phyloP scores from a whole-genome alignment of 495 filamentous ascomycete genomes.

The Margaritispora aquatica region DNA sequence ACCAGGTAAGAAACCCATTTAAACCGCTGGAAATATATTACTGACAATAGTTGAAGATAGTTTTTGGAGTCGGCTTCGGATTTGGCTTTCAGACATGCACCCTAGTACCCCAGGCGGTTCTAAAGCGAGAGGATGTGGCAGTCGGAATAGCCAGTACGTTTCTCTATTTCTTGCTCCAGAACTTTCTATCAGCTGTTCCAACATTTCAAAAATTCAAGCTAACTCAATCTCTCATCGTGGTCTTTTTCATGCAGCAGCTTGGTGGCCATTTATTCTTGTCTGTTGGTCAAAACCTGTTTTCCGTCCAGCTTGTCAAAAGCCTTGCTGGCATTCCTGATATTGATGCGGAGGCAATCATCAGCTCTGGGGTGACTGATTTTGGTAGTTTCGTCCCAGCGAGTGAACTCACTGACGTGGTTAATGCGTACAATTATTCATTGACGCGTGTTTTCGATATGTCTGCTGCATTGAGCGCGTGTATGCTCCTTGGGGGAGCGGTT shows the following conservation, averaged over 20 bases:
- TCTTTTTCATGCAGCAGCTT: constrained; percentile 52
- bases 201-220: too few species aligned
- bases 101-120: constrained; percentile 46
- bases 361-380: constrained; percentile 60
- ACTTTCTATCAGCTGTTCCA: too few species aligned
- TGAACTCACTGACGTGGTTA: constrained; percentile 42
- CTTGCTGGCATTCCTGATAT: constrained; percentile 22
- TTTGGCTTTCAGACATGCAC: constrained; percentile 50
- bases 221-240: too few species aligned
- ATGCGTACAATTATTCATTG: constrained; percentile 63
- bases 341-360: constrained; percentile 21
- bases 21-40: too few species aligned
- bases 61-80: constrained; percentile 56
- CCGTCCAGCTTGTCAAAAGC: constrained; percentile 5
- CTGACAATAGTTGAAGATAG: constrained; percentile 18
- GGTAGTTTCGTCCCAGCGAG: constrained; percentile 40
- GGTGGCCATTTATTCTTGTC: constrained; percentile 55
- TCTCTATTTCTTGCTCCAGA: too few species aligned
- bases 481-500: constrained; percentile 48
- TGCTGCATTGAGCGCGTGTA: constrained; percentile 51
- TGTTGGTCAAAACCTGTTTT: constrained; percentile 39
- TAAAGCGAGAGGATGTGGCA: constrained; percentile 42
- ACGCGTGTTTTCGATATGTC: constrained; percentile 51
- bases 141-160: constrained; percentile 47
- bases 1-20: constrained; percentile 31